phyloP scores from a whole-genome alignment of 345 rosid genomes.

The Eucalyptus decipiens region DNA sequence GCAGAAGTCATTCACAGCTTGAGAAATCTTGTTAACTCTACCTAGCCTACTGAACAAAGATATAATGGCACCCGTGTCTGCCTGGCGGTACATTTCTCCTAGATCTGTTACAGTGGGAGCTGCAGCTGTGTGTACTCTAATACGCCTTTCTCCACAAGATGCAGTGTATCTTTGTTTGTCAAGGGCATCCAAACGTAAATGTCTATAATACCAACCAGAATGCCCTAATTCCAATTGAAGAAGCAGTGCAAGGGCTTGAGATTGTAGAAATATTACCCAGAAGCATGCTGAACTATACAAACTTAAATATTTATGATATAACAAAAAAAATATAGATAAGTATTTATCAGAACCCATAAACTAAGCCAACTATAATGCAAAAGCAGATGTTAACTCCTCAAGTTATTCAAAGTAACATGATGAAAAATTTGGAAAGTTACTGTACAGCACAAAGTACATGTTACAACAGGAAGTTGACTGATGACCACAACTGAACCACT shows the following conservation, averaged over 20 bases:
- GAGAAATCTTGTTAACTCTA: neutral
- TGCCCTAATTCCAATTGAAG: neutral
- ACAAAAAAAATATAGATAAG: neutral
- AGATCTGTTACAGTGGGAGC: slow-evolving; percentile 90
- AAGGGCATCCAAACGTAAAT: slow-evolving; percentile 16
- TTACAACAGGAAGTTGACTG: neutral
- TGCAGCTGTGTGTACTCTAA: slow-evolving; percentile 89
- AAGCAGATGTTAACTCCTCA: neutral
- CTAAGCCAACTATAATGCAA: neutral
- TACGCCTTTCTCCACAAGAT: slow-evolving; percentile 99
- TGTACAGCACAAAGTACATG: neutral
- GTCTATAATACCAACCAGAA: neutral
- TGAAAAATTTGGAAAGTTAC: neutral
- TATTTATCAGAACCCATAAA: neutral
- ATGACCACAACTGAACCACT: neutral
- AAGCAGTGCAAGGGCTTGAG: neutral
- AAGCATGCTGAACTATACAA: neutral
- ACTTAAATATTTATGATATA: neutral
- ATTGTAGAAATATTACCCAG: neutral
- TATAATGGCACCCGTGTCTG: slow-evolving; percentile 85
- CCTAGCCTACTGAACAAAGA: slow-evolving; percentile 86
- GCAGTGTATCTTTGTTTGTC: slow-evolving; percentile 78
- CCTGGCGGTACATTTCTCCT: slow-evolving; percentile 94
- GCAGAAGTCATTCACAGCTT: neutral
- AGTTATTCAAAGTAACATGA: neutral